phyloP scores from a whole-genome alignment of 257 asterid species.

The Fraxinus pennsylvanica region DNA sequence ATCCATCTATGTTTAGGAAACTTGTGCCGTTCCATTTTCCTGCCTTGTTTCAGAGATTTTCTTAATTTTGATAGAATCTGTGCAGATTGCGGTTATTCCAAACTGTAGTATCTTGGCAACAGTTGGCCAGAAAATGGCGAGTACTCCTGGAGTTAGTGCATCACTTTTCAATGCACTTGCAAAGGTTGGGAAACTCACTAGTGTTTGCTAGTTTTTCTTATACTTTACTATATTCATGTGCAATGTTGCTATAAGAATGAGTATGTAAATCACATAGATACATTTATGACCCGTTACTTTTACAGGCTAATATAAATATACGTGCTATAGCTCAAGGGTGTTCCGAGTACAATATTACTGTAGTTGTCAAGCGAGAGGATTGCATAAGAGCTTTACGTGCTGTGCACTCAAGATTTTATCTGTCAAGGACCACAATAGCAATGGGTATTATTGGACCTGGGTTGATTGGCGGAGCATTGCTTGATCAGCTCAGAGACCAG shows the following conservation, averaged over 20 bases:
- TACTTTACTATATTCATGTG: background rate
- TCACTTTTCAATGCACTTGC: conserved; percentile 96
- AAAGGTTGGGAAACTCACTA: conserved; percentile 54
- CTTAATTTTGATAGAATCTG: conserved; percentile 21
- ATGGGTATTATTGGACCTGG: conserved; percentile 99
- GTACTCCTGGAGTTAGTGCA: conserved; percentile 99
- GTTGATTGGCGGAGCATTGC: conserved; percentile 89
- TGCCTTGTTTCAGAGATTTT: conserved; percentile 17
- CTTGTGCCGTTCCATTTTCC: background rate
- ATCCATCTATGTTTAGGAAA: background rate
- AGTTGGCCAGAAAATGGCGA: conserved; percentile 99
- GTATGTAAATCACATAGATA: conserved; percentile 14
- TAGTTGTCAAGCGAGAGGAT: conserved; percentile 90
- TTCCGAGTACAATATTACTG: conserved; percentile 92
- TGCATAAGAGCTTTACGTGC: conserved; percentile 94
- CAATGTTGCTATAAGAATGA: background rate
- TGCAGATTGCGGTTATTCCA: conserved; percentile 86
- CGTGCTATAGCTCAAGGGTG: conserved; percentile 99
- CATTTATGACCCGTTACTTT: conserved; percentile 21
- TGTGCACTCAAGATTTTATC: conserved; percentile 95
- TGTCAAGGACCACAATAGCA: conserved; percentile 87
- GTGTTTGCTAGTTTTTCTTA: conserved; percentile 3
- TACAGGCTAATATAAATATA: conserved; percentile 93
- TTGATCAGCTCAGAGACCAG: conserved; percentile 96
- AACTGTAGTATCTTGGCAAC: conserved; percentile 98